Percentiles rank a stretch among this genome's conserved stretches.
Conservation (phyloP, 2,329 filamentous ascomycete species). For the Cercospora sp. region DNA sequence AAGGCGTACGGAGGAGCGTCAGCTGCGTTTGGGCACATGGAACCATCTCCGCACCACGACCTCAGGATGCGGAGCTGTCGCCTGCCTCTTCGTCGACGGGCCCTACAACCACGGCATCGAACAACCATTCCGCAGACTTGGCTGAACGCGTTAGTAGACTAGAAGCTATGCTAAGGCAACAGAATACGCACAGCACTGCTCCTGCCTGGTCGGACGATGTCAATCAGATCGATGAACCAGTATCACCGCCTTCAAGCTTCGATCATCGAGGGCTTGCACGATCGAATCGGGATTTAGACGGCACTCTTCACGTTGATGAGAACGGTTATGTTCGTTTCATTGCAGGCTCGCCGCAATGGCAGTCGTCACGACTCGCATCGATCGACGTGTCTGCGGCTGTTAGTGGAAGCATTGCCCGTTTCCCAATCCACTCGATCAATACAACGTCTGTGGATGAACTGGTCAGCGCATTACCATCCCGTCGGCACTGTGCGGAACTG, state of each 20-base stretch:
- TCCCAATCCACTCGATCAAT: neutral
- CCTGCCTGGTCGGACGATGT: neutral
- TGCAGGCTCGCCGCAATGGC: neutral
- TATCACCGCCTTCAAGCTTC: neutral
- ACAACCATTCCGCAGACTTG: neutral
- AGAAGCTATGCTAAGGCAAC: neutral
- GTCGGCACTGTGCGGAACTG: neutral
- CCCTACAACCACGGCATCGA: neutral
- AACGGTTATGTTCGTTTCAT: neutral
- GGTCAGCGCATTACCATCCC: neutral
- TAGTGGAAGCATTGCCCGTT: neutral
- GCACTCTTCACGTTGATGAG: neutral
- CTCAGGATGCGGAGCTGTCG: neutral
- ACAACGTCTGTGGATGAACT: neutral
- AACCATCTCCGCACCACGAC: neutral
- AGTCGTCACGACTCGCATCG: neutral
- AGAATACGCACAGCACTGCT: neutral
- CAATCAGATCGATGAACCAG: neutral
- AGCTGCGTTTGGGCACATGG: neutral
- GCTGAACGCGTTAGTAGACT: conserved; percentile 2
- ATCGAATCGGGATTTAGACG: neutral
- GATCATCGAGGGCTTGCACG: neutral
- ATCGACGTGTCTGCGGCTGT: neutral
- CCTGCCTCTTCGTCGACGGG: neutral
- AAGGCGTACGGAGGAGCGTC: neutral